A percentile compares a stretch with the other conserved stretches of the same genome.
Conservation (phyloP, 495 filamentous ascomycete genomes). For the Neurospora tetrasperma region DNA sequence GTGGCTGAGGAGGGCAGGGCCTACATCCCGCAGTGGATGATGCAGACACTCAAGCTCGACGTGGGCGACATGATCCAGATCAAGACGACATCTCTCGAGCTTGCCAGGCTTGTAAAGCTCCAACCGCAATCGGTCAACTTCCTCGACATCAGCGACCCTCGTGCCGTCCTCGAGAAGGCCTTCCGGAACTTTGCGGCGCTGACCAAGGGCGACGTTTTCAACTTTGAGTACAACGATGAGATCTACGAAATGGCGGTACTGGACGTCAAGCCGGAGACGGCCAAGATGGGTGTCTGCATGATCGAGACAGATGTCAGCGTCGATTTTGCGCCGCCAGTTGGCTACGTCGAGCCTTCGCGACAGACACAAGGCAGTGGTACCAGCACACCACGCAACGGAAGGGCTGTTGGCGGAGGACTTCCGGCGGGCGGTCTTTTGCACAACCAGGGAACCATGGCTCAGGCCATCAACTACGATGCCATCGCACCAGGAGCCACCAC, state of each 20-base stretch:
- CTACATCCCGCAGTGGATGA: constrained; percentile 94
- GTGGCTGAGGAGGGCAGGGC: constrained; percentile 95
- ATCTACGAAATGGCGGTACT: constrained; percentile 85
- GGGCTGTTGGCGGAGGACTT: constrained; percentile 31
- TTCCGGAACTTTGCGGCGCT: constrained; percentile 92
- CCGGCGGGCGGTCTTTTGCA: constrained; percentile 65
- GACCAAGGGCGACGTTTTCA: constrained; percentile 86
- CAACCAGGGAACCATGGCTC: constrained; percentile 85
- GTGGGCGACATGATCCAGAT: constrained; percentile 90
- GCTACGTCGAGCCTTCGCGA: constrained; percentile 79
- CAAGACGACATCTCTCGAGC: constrained; percentile 82
- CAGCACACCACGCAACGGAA: constrained; percentile 44
- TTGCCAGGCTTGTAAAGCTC: constrained; percentile 85
- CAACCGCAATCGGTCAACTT: constrained; percentile 87
- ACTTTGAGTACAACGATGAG: constrained; percentile 89
- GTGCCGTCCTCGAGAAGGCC: constrained; percentile 93
- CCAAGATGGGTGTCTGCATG: constrained; percentile 75
- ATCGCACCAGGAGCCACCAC: constrained; percentile 70
- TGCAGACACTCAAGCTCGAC: constrained; percentile 81
- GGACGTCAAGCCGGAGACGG: constrained; percentile 75
- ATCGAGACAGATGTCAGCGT: constrained; percentile 92
- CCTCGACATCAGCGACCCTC: constrained; percentile 92
- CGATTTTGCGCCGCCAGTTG: constrained; percentile 88
- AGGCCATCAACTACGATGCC: constrained; percentile 91
- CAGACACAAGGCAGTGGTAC: constrained; percentile 44